Conservation (phyloP, 345 rosid species). For the Hirschfeldia incana region DNA sequence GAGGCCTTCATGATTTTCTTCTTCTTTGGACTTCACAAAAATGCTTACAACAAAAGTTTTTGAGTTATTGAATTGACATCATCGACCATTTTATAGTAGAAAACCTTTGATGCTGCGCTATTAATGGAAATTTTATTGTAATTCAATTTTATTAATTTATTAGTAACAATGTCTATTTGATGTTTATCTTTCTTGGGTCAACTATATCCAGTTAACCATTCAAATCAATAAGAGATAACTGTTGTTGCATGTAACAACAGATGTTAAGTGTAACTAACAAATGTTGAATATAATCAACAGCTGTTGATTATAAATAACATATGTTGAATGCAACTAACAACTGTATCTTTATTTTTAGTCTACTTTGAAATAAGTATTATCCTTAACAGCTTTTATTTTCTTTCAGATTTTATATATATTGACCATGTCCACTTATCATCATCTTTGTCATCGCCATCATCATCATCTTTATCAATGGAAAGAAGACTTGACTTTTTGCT, state of each 20-base stretch:
- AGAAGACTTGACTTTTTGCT: neutral
- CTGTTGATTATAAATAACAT: neutral
- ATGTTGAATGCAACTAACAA: neutral
- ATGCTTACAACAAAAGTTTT: neutral
- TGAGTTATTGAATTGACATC: neutral
- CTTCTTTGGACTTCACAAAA: constrained; percentile 8
- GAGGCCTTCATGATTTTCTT: constrained; percentile 27
- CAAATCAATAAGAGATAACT: neutral
- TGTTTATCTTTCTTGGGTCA: neutral
- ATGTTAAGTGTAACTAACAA: neutral
- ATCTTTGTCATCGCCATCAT: neutral
- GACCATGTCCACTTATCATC: too few species aligned
- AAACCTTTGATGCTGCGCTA: neutral
- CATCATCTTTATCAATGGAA: neutral
- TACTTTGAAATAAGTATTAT: too few species aligned
- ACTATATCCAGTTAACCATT: neutral
- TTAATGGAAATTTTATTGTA: neutral
- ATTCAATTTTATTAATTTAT: neutral
- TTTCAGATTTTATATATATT: too few species aligned
- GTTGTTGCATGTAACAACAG: neutral
- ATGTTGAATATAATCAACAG: neutral
- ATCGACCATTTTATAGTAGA: constrained; percentile 7
- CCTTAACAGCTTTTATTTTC: too few species aligned
- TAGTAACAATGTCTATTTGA: neutral
- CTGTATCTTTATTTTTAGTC: neutral